phyloP scores from a whole-genome alignment of 2,329 filamentous ascomycete genomes.

The Pseudogymnoascus sp. region DNA sequence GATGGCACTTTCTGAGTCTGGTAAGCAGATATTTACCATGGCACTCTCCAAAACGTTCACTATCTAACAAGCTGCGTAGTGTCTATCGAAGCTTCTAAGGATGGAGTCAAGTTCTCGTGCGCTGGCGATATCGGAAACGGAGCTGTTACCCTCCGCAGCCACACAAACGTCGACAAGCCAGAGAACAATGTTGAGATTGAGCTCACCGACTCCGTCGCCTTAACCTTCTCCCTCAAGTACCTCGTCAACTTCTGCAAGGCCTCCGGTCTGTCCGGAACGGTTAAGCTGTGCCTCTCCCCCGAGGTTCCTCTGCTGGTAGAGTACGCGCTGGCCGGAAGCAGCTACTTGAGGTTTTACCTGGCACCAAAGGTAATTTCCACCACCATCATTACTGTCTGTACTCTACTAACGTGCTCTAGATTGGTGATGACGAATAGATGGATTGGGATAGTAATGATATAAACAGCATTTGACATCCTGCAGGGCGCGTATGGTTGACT shows the following conservation, averaged over 20 bases:
- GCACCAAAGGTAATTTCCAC: conserved; percentile 72
- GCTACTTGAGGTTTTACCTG: conserved; percentile 93
- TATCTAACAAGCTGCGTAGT: conserved; percentile 46
- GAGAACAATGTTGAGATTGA: conserved; percentile 80
- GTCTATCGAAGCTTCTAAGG: conserved; percentile 91
- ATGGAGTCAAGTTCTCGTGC: conserved; percentile 92
- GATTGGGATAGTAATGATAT: conserved; percentile 4
- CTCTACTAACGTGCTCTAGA: conserved; percentile 41
- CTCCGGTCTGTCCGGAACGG: conserved; percentile 68
- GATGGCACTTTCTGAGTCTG: conserved; percentile 87
- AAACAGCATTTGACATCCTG: conserved; percentile 7
- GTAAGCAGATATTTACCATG: conserved; percentile 44
- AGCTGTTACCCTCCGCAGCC: conserved; percentile 81
- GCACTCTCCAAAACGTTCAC: neutral
- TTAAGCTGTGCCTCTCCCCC: conserved; percentile 90
- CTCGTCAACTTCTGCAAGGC: conserved; percentile 99
- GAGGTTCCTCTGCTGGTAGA: conserved; percentile 95
- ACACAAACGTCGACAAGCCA: conserved; percentile 84
- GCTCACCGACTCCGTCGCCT: conserved; percentile 81
- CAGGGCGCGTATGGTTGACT: conserved; percentile 7
- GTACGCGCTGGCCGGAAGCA: conserved; percentile 73
- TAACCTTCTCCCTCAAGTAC: conserved; percentile 99
- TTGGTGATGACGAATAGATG: conserved; percentile 57
- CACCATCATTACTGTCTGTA: neutral
- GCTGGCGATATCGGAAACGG: conserved; percentile 94